Evolutionary conservation across 139 green algal genomes (phyloP).

Genomic region (Coelastrella sp.): DNA sequence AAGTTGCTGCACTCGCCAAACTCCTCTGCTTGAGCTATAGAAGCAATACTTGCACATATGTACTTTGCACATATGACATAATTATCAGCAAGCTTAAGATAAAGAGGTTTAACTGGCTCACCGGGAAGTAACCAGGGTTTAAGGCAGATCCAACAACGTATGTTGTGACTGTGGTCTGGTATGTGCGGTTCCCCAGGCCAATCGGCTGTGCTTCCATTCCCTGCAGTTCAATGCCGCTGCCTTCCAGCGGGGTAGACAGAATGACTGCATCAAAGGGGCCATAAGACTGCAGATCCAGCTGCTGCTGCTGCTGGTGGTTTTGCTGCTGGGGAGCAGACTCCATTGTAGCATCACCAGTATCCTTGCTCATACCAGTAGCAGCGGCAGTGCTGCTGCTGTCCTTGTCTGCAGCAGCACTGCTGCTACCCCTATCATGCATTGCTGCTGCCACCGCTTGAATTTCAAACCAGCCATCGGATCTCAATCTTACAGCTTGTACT

Average conservation of each 20-base stretch:
- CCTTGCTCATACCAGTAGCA: too few species aligned
- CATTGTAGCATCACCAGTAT: too few species aligned
- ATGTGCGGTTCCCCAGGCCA: slow-evolving; percentile 46
- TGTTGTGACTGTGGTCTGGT: slow-evolving; percentile 66
- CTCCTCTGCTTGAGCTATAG: too few species aligned
- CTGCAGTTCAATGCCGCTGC: slow-evolving; percentile 39
- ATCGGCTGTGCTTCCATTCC: slow-evolving; percentile 3
- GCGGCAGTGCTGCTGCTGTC: background rate
- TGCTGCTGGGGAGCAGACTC: background rate
- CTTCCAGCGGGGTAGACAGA: slow-evolving; percentile 61
- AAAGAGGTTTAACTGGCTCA: background rate
- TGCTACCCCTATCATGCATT: too few species aligned
- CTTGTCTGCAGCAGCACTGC: background rate
- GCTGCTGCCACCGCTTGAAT: background rate
- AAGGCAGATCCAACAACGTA: slow-evolving; percentile 60
- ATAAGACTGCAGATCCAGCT: background rate
- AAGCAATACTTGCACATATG: too few species aligned
- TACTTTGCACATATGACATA: too few species aligned
- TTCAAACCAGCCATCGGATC: background rate
- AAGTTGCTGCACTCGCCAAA: too few species aligned
- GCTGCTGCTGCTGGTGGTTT: background rate
- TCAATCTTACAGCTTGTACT: slow-evolving; percentile 7
- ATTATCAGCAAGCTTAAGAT: background rate
- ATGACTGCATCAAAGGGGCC: slow-evolving; percentile 68
- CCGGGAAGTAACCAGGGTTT: slow-evolving; percentile 19